Evolutionary conservation across 1,284 basidiomycete genomes (phyloP).

Genomic region (Agaricales sp.): DNA sequence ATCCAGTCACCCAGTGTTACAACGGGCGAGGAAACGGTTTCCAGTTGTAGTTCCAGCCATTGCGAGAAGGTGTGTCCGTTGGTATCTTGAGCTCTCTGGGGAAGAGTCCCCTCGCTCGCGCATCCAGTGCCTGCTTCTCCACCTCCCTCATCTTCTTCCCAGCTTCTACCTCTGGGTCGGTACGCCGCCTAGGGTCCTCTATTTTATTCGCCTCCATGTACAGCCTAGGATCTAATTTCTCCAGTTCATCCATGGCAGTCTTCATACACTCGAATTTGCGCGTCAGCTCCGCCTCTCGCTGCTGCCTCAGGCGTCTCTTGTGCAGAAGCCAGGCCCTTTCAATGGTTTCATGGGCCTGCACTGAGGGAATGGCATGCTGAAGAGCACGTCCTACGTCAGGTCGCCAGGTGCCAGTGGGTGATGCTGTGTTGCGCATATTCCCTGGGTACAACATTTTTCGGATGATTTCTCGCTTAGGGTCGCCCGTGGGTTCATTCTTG

Average conservation of each 20-base stretch:
- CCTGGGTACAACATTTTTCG: slow-evolving; percentile 73
- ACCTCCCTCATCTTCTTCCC: slow-evolving; percentile 54
- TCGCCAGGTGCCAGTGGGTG: slow-evolving; percentile 77
- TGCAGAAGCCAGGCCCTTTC: slow-evolving; percentile 86
- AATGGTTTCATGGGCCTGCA: slow-evolving; percentile 90
- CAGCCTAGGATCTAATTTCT: slow-evolving; percentile 51
- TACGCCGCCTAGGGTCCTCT: slow-evolving; percentile 65
- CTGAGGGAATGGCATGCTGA: slow-evolving; percentile 67
- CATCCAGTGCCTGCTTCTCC: slow-evolving; percentile 65
- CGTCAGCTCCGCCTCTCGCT: slow-evolving; percentile 51
- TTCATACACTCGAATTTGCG: slow-evolving; percentile 73
- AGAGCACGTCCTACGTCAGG: slow-evolving; percentile 62
- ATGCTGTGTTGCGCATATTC: slow-evolving; percentile 55
- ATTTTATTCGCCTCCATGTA: slow-evolving; percentile 69
- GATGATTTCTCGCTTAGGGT: slow-evolving; percentile 64
- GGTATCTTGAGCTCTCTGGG: slow-evolving; percentile 74
- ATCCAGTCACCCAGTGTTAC: slow-evolving; percentile 13
- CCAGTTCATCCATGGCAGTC: slow-evolving; percentile 73
- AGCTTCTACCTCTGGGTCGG: slow-evolving; percentile 41
- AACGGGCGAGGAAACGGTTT: slow-evolving; percentile 46
- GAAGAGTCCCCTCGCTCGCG: slow-evolving; percentile 73
- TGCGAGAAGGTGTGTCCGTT: slow-evolving; percentile 65
- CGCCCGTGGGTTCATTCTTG: slow-evolving; percentile 21
- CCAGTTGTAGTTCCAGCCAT: slow-evolving; percentile 77
- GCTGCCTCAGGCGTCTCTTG: slow-evolving; percentile 63